Evolutionary conservation across 2,329 filamentous ascomycete species (phyloP), one percentile per base, ranked within the genome.

Genomic region (Colletotrichum limetticola): DNA sequence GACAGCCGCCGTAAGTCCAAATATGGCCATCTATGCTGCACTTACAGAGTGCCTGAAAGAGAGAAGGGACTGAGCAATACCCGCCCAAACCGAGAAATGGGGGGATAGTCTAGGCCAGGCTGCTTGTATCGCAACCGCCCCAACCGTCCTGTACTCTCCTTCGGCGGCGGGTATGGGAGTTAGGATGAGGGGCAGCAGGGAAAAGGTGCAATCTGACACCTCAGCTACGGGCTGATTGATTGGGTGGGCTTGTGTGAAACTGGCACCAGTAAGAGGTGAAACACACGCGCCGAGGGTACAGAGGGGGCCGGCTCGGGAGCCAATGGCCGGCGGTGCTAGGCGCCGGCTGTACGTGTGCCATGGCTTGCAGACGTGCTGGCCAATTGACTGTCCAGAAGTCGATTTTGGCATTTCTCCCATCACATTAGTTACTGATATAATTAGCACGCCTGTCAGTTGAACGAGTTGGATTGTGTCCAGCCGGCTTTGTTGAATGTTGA

Each of bases 251-350:
- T 70, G 78, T 79, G 78, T 79, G 78, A 80, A 80, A 80, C 78
- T 74, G 65, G 76, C 74, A 76, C 75, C 73, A 75, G 74, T 72
- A 42, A 56, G 62, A 63, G 59, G 66, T 77, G 76, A 80, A 80
- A 81, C 79, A 77, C 77, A 77, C 75, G 77, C 76, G 77, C 79
- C 74, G 56, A 62, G 35, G 66, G 58, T 53, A 42, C 37, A 46
- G 65, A 53, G 58, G 65, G 70, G 26, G n/a, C 59, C 71, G 71
- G 60, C 62, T 67, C 65, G 32, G 62, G 52, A 72, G 65, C 80
- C 80, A 81, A 81, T 81, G 53, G 66, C 64, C 63, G 65, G 59
- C 12, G n/a, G 72, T 66, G 73, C 74, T 81, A 81, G 76, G 80
- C 78, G 79, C 80, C 76, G 55, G 55, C 46, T 42, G 53, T 49